Base-by-base conservation (phyloP, 441 rosid species). In the Rhodomyrtus psidioides region DNA sequence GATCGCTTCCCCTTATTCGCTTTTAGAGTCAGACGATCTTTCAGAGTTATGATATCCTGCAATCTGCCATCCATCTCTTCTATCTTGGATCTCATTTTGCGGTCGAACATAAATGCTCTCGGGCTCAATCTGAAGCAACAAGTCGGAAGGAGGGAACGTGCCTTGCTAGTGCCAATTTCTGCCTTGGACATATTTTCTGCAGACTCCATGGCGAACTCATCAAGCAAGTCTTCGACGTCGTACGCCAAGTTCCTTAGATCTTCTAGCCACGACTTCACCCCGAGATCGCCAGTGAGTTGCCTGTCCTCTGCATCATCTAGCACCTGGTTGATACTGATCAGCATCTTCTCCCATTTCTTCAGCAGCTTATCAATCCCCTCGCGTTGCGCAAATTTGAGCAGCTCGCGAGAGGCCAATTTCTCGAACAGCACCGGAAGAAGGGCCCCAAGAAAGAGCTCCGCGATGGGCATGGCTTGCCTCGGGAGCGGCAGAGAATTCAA, bases 251-350 rank as follows among this genome's bases (percentile, higher is more conserved):
- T 60, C 6, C 74, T 28, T 0, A 28, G 74, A 28, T 60, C 24
- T 16, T 60, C 42, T 0, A 60, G 74, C 74, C 74, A 60, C 12
- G 1, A 60, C 6, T 28, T 15, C 12, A 60, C 74, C 8, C 0
- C 0, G 7, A 0, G 1, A 7, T 60, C 0, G 12, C 6, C 23
- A 1, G 0, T 28, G 0, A 60, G 12, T 60, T 60, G 74, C 21
- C 1, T 16, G 3, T 60, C 42, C 42, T 60, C 74, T 3, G 74
- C 74, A 28, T 60, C 74, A 60, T 28, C 74, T 12, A 60, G 74
- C 23, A 60, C 42, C 6, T 3, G 2, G 0, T 60, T 6, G 24
- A 60, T 60, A 3, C 42, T 60, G 0, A 0, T 1, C 1, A 62
- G 75, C 44, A 3, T 62, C 24, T 4, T 17, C 44, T 8, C 0